phyloP scores from a whole-genome alignment of 352 stramenopile species.

The Phytophthora sp. region DNA sequence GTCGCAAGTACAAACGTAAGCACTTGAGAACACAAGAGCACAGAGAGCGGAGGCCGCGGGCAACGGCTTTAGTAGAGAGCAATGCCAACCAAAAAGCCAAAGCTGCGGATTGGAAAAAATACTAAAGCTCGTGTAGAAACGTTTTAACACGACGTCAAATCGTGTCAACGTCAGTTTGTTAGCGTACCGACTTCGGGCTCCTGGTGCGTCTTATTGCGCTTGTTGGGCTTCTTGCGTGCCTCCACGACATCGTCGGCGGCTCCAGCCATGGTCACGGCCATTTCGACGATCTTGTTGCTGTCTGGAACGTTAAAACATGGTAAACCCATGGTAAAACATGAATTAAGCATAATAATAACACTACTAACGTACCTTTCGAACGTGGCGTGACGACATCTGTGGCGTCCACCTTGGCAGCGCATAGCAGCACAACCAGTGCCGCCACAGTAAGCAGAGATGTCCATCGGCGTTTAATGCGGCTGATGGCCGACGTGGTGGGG shows the following conservation, averaged over 20 bases:
- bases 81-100: conserved; percentile 8
- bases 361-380: conserved; percentile 14
- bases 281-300: conserved; percentile 19
- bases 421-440: conserved; percentile 18
- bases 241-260: background rate
- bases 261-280: conserved; percentile 24
- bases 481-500: background rate
- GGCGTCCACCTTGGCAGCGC: conserved; percentile 1
- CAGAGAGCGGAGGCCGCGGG: conserved; percentile 1
- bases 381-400: conserved; percentile 32
- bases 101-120: too few relatives aligned
- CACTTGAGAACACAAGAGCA: conserved; percentile 25
- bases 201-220: conserved; percentile 35
- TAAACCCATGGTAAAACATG: too few relatives aligned
- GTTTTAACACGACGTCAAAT: conserved; percentile 9
- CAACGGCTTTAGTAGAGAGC: conserved; percentile 19
- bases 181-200: conserved; percentile 47
- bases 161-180: conserved; percentile 4
- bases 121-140: conserved; percentile 9
- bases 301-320: conserved; percentile 8
- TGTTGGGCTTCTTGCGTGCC: conserved; percentile 24
- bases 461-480: background rate
- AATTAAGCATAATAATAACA: conserved; percentile 18
- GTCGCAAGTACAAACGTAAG: conserved; percentile 45
- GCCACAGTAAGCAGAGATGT: background rate